Percentiles rank a stretch among this genome's conserved stretches.
Conservation (phyloP, 2,329 filamentous ascomycete genomes). For the Lecanicillium sp. region DNA sequence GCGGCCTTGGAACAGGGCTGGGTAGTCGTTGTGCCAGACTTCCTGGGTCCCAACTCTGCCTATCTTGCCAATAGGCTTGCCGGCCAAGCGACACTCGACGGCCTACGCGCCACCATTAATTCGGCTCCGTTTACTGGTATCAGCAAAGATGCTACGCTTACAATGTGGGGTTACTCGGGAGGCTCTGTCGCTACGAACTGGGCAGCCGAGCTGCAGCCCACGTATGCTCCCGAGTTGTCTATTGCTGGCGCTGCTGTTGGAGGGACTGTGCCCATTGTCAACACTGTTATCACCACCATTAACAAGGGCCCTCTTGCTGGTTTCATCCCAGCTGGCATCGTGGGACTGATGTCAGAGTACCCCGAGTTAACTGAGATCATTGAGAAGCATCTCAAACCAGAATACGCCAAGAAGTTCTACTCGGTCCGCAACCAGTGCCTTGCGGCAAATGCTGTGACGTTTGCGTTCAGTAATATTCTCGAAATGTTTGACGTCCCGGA, state of each 20-base stretch:
- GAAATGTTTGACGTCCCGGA: slow-evolving; percentile 4
- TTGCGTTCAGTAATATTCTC: neutral
- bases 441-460: neutral
- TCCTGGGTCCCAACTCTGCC: slow-evolving; percentile 1
- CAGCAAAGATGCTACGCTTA: slow-evolving; percentile 20
- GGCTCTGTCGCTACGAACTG: slow-evolving; percentile 4
- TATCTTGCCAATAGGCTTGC: slow-evolving; percentile 7
- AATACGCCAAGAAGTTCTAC: slow-evolving; percentile 15
- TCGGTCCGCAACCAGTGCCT: slow-evolving; percentile 15
- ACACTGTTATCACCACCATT: neutral
- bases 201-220: slow-evolving; percentile 5
- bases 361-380: neutral
- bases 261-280: neutral
- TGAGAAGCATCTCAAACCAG: slow-evolving; percentile 1
- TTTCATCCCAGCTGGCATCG: slow-evolving; percentile 2
- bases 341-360: slow-evolving; percentile 5
- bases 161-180: slow-evolving; percentile 28
- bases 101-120: slow-evolving; percentile 2
- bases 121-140: slow-evolving; percentile 14
- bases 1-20: slow-evolving; percentile 5
- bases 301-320: slow-evolving; percentile 3
- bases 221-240: slow-evolving; percentile 3
- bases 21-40: slow-evolving; percentile 12
- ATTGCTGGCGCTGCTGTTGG: slow-evolving; percentile 3
- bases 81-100: slow-evolving; percentile 3